Percentiles rank a stretch among this genome's conserved stretches.
Evolutionary conservation across 305 asterid species (phyloP).

Genomic region (Withania somnifera): DNA sequence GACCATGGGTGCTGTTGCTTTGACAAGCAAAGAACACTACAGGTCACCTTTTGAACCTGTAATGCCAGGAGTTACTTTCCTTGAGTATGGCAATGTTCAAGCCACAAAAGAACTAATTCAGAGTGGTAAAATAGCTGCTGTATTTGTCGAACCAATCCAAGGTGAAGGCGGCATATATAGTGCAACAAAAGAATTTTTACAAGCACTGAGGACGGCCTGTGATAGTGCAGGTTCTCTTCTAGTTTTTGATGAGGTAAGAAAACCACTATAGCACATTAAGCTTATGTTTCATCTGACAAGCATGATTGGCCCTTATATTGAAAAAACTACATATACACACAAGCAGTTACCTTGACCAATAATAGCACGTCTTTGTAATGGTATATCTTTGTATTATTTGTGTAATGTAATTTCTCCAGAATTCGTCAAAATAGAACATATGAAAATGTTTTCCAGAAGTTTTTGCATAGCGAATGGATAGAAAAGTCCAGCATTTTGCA

Average conservation of each 20-base stretch:
- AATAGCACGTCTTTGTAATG: background rate
- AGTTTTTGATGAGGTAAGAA: conserved; percentile 81
- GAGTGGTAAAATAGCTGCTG: conserved; percentile 80
- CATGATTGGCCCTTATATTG: background rate
- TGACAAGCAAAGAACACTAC: conserved; percentile 91
- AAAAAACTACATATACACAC: background rate
- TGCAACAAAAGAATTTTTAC: conserved; percentile 63
- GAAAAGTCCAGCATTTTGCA: background rate
- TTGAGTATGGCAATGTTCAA: conserved; percentile 62
- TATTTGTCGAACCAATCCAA: conserved; percentile 89
- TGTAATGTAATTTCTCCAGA: background rate
- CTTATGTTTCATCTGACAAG: background rate
- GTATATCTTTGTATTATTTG: background rate
- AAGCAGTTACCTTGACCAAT: background rate
- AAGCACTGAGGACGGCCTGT: conserved; percentile 67
- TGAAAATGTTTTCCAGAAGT: background rate
- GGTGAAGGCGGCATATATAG: conserved; percentile 97
- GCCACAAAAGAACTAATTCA: conserved; percentile 55
- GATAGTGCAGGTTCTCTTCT: conserved; percentile 68
- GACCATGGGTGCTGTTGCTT: conserved; percentile 95
- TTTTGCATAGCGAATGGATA: background rate
- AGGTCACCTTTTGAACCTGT: conserved; percentile 86
- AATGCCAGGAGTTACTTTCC: conserved; percentile 90
- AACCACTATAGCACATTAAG: background rate
- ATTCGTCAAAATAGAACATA: background rate